phyloP scores from a whole-genome alignment of 2,329 filamentous ascomycete genomes.

The Lizonia empirigonia region DNA sequence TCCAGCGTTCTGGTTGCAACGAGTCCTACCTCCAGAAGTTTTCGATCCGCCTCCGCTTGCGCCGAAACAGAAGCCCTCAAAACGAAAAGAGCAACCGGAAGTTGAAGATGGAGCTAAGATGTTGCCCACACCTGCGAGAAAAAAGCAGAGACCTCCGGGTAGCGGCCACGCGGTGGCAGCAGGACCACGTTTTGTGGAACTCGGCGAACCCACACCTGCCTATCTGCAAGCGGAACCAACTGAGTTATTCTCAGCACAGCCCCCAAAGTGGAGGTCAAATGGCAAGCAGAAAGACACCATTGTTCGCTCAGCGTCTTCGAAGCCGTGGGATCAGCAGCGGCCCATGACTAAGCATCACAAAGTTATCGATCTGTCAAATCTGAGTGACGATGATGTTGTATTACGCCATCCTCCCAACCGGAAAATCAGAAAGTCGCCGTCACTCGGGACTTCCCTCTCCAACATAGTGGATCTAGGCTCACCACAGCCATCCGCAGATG shows the following conservation, averaged over 20 bases:
- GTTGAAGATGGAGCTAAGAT: background rate
- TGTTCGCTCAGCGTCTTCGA: background rate
- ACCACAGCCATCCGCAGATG: background rate
- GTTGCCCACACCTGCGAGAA: constrained; percentile 2
- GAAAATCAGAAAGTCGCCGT: background rate
- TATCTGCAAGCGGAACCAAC: background rate
- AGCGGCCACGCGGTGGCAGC: background rate
- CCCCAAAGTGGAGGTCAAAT: background rate
- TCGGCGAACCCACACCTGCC: background rate
- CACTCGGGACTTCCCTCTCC: background rate
- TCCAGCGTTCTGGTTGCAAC: constrained; percentile 40
- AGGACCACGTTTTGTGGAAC: background rate
- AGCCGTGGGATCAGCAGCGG: background rate
- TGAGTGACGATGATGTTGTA: background rate
- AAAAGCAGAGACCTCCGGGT: background rate
- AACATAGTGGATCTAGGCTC: constrained; percentile 2
- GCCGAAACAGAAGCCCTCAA: constrained; percentile 16
- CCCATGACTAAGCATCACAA: background rate
- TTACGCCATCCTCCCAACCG: constrained; percentile 1
- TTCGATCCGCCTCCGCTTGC: constrained; percentile 24
- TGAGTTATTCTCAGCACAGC: background rate
- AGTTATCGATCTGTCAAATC: background rate
- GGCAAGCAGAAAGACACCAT: background rate
- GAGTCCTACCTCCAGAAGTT: constrained; percentile 34
- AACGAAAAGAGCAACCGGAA: constrained; percentile 19